Conservation (phyloP, 495 filamentous ascomycete species). For the Xylaria sp. region DNA sequence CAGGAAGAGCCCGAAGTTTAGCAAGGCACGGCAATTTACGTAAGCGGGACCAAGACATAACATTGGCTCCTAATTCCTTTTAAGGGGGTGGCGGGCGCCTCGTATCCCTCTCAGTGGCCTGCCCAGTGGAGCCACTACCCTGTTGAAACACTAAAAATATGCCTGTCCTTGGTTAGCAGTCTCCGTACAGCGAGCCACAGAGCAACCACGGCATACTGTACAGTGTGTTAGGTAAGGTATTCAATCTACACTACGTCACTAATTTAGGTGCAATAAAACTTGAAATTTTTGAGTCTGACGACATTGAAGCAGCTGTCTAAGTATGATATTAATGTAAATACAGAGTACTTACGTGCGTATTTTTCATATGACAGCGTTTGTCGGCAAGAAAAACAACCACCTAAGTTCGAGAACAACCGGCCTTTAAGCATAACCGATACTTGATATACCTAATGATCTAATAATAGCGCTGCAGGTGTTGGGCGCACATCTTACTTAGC, state of each 20-base stretch:
- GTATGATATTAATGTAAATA: too few relatives aligned
- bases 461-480: not conserved
- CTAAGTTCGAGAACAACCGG: not conserved
- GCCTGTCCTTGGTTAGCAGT: slow-evolving; percentile 1
- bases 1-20: not conserved
- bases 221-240: too few relatives aligned
- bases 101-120: not conserved
- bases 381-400: too few relatives aligned
- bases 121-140: not conserved
- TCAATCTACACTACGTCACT: too few relatives aligned
- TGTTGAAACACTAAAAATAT: slow-evolving; percentile 2
- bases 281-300: too few relatives aligned
- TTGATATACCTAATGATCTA: not conserved
- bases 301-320: too few relatives aligned
- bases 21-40: not conserved
- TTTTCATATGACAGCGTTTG: too few relatives aligned
- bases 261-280: too few relatives aligned
- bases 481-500: not conserved
- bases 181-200: too few relatives aligned
- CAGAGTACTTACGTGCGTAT: too few relatives aligned
- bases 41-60: not conserved
- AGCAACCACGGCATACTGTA: too few relatives aligned
- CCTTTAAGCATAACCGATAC: not conserved
- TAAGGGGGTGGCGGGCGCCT: slow-evolving; percentile 24
- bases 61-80: slow-evolving; percentile 6